phyloP scores from a whole-genome alignment of 2,329 filamentous ascomycete genomes.

The Xylaria multiplex region DNA sequence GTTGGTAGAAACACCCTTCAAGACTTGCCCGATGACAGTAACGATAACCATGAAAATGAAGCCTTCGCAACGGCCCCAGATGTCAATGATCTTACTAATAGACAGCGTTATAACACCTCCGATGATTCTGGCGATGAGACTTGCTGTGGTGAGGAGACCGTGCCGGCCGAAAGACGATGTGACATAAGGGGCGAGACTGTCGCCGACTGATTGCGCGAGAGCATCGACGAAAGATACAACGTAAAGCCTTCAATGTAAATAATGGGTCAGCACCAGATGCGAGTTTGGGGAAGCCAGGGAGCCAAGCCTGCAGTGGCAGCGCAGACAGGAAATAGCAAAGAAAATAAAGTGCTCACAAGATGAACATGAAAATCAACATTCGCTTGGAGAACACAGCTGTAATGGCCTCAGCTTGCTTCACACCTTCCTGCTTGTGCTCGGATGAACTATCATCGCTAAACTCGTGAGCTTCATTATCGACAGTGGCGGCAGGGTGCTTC shows the following conservation, averaged over 20 bases:
- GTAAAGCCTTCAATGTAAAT: conserved; percentile 49
- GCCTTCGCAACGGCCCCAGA: conserved; percentile 60
- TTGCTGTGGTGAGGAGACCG: conserved; percentile 55
- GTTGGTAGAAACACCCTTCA: conserved; percentile 69
- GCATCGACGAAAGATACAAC: conserved; percentile 53
- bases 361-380: conserved; percentile 49
- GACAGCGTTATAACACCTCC: conserved; percentile 20
- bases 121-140: conserved; percentile 18
- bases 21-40: conserved; percentile 64
- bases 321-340: background rate
- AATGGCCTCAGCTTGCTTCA: conserved; percentile 52
- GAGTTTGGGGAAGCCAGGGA: background rate
- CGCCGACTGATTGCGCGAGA: conserved; percentile 51
- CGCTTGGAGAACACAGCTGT: conserved; percentile 51
- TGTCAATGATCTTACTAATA: conserved; percentile 58
- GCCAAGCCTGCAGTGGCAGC: background rate
- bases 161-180: conserved; percentile 73
- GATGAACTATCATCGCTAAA: conserved; percentile 38
- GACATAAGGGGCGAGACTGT: conserved; percentile 69
- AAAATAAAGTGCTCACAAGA: conserved; percentile 48
- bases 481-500: conserved; percentile 7
- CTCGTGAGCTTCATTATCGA: conserved; percentile 15
- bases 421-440: conserved; percentile 52
- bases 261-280: background rate
- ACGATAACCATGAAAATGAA: conserved; percentile 57